These are phyloP conservation scores for Bryum argenteum DNA, from an alignment of 225 moss, liverwort and hornwort genomes.

Conservation along the genomic window DNA sequence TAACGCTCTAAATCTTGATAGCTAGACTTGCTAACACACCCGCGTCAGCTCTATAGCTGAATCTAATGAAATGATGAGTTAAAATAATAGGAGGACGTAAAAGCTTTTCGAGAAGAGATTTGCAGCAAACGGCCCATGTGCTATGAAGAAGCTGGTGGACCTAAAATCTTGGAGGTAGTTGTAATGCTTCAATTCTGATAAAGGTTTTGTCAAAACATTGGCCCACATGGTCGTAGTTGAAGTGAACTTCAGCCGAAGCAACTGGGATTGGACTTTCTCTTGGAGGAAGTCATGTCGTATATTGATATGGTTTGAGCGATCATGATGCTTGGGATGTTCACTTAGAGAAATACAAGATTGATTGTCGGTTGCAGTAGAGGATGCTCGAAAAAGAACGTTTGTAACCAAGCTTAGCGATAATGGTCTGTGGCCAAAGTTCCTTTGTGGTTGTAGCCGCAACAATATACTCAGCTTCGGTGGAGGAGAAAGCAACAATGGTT, in stretches of 20 bases:
- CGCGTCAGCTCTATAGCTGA: too few relatives aligned
- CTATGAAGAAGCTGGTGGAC: background rate
- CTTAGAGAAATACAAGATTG: background rate
- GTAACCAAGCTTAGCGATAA: background rate
- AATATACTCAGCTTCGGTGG: background rate
- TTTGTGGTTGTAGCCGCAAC: background rate
- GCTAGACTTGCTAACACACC: too few relatives aligned
- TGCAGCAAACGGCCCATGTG: background rate
- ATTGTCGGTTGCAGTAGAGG: background rate
- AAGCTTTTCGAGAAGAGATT: too few relatives aligned
- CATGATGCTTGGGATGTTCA: background rate
- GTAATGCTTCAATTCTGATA: background rate
- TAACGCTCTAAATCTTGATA: too few relatives aligned
- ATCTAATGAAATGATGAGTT: too few relatives aligned
- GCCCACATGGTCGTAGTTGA: background rate
- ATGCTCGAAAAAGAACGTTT: background rate
- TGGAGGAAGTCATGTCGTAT: background rate
- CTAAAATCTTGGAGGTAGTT: background rate
- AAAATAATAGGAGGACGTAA: too few relatives aligned
- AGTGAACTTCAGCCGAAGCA: background rate
- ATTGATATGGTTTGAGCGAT: background rate
- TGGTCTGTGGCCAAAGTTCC: background rate
- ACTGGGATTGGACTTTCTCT: background rate
- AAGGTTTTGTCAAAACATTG: background rate
- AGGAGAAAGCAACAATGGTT: background rate